A percentile compares a stretch with the other conserved stretches of the same genome.
Evolutionary conservation across 2,329 filamentous ascomycete genomes (phyloP).

Genomic region (Beauveria medogensis): DNA sequence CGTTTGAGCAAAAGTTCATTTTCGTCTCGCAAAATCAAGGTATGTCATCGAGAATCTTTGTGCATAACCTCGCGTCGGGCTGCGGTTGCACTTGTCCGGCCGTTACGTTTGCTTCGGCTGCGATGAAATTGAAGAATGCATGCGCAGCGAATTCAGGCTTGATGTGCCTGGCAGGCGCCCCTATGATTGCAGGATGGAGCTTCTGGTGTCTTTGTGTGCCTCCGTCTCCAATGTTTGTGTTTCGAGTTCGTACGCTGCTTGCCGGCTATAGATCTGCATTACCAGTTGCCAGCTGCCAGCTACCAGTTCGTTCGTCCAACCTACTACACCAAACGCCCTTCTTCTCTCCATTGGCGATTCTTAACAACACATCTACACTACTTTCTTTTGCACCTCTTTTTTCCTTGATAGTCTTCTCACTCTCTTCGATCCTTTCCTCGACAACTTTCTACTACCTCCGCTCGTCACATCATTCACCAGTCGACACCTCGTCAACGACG

Average conservation of each 20-base stretch:
- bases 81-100: background rate
- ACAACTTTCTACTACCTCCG: background rate
- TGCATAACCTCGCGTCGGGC: background rate
- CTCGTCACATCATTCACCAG: background rate
- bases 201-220: background rate
- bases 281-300: background rate
- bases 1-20: background rate
- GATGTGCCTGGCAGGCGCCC: background rate
- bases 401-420: background rate
- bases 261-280: constrained; percentile 5
- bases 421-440: background rate
- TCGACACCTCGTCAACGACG: background rate
- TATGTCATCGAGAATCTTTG: background rate
- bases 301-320: background rate
- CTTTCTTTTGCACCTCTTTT: background rate
- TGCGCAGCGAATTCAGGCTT: background rate
- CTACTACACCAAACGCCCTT: background rate
- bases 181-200: background rate
- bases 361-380: background rate
- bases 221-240: constrained; percentile 7
- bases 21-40: background rate
- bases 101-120: background rate
- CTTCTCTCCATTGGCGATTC: background rate
- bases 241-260: constrained; percentile 7
- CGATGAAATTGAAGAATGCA: background rate